Evolutionary conservation across 345 rosid genomes (phyloP).

Genomic region (Nephelium lappaceum): DNA sequence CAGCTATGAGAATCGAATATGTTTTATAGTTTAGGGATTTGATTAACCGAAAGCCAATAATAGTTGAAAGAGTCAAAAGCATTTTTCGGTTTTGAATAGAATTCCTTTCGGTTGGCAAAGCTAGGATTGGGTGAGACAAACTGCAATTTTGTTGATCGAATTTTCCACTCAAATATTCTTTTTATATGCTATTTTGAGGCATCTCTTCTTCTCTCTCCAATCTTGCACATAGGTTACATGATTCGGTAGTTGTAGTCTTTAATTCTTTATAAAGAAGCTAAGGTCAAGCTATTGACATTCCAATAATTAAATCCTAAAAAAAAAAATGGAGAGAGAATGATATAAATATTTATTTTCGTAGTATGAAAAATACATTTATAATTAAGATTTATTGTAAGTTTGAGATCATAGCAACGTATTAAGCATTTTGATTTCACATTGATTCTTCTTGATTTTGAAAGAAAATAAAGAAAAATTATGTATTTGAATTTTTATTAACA

Average conservation of each 20-base stretch:
- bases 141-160: background rate
- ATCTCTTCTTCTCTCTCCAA: background rate
- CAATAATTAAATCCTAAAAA: background rate
- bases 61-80: constrained; percentile 12
- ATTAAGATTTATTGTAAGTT: too few species aligned
- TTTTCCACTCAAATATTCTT: background rate
- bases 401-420: too few species aligned
- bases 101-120: constrained; percentile 21
- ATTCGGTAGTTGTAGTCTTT: background rate
- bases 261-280: background rate
- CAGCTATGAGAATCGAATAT: background rate
- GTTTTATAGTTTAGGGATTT: background rate
- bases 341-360: background rate
- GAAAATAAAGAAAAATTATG: background rate
- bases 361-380: too few species aligned
- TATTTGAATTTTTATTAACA: too few species aligned
- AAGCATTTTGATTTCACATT: too few species aligned
- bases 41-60: constrained; percentile 13
- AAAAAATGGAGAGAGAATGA: background rate
- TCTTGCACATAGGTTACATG: background rate
- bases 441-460: background rate
- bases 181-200: background rate
- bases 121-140: background rate
- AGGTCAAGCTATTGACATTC: constrained; percentile 18
- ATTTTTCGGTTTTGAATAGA: background rate